Percentiles rank a stretch among this genome's conserved stretches.
Conservation (phyloP, 1,284 basidiomycete genomes). For the Schizophyllum amplum region DNA sequence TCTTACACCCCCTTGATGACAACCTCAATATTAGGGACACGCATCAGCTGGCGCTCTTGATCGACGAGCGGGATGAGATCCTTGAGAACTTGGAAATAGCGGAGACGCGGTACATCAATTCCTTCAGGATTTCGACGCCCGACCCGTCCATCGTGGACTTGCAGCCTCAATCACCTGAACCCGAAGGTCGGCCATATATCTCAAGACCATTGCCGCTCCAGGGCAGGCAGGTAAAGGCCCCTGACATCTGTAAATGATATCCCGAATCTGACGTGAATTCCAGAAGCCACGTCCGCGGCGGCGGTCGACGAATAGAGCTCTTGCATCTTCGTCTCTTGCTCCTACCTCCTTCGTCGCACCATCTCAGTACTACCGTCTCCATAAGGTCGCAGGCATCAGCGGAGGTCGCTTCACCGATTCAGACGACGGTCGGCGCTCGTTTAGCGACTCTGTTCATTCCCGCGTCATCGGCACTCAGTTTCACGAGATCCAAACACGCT, state of each 20-base stretch:
- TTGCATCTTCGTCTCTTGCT: constrained; percentile 55
- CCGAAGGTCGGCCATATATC: constrained; percentile 39
- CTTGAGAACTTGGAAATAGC: constrained; percentile 71
- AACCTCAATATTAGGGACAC: constrained; percentile 41
- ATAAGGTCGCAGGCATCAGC: constrained; percentile 50
- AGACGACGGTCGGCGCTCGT: constrained; percentile 32
- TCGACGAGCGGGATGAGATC: constrained; percentile 65
- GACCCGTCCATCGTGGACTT: constrained; percentile 57
- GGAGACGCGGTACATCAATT: constrained; percentile 69
- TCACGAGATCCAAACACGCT: constrained; percentile 61
- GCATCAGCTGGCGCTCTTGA: constrained; percentile 50
- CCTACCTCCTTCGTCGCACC: constrained; percentile 74
- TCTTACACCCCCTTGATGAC: background rate
- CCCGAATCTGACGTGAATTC: too few relatives aligned
- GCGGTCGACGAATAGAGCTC: constrained; percentile 47
- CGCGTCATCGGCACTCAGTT: constrained; percentile 62
- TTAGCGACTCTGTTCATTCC: constrained; percentile 52
- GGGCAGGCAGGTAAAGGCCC: constrained; percentile 11
- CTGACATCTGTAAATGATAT: too few relatives aligned
- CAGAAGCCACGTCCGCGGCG: constrained; percentile 30
- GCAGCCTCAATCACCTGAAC: constrained; percentile 24
- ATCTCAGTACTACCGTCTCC: constrained; percentile 67
- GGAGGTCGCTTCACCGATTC: constrained; percentile 48
- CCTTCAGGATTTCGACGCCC: constrained; percentile 64
- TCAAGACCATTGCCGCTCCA: constrained; percentile 57